phyloP scores from a whole-genome alignment of 1,284 basidiomycete species.

The Stereum hirsutum region DNA sequence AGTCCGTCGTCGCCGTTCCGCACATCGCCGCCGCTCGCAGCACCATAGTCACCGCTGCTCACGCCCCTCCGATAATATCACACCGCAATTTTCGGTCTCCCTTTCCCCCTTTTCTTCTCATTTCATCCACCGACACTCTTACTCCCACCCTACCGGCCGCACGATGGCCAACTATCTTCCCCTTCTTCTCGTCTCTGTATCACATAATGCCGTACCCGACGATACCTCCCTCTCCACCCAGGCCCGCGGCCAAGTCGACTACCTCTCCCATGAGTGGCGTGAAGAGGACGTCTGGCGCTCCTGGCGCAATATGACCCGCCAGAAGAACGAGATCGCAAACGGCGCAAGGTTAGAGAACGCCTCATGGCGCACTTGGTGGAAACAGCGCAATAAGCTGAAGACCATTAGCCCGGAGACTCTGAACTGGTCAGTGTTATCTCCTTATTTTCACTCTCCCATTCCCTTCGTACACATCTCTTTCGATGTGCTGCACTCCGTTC shows the following conservation, averaged over 20 bases:
- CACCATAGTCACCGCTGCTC: too few relatives aligned
- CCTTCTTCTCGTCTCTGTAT: constrained; percentile 55
- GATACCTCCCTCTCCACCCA: constrained; percentile 58
- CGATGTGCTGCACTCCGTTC: constrained; percentile 8
- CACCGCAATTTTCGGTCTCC: too few relatives aligned
- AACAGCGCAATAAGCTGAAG: constrained; percentile 94
- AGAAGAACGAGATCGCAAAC: constrained; percentile 98
- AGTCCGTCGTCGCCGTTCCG: too few relatives aligned
- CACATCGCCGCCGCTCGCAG: too few relatives aligned
- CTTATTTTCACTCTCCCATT: constrained; percentile 9
- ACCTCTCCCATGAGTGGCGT: constrained; percentile 90
- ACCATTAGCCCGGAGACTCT: constrained; percentile 95
- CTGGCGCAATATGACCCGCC: constrained; percentile 97
- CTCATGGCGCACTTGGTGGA: constrained; percentile 98
- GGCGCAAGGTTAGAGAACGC: constrained; percentile 95
- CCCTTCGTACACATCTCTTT: constrained; percentile 10
- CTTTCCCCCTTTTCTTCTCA: too few relatives aligned
- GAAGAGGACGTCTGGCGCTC: constrained; percentile 99
- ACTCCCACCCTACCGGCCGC: too few relatives aligned
- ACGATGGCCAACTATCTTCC: constrained; percentile 69
- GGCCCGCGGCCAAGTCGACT: constrained; percentile 71
- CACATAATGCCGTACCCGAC: constrained; percentile 48
- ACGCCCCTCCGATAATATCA: too few relatives aligned
- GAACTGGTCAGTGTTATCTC: constrained; percentile 76
- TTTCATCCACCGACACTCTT: too few relatives aligned